phyloP scores from a whole-genome alignment of 352 stramenopile genomes.

The Phytopythium sindhum region DNA sequence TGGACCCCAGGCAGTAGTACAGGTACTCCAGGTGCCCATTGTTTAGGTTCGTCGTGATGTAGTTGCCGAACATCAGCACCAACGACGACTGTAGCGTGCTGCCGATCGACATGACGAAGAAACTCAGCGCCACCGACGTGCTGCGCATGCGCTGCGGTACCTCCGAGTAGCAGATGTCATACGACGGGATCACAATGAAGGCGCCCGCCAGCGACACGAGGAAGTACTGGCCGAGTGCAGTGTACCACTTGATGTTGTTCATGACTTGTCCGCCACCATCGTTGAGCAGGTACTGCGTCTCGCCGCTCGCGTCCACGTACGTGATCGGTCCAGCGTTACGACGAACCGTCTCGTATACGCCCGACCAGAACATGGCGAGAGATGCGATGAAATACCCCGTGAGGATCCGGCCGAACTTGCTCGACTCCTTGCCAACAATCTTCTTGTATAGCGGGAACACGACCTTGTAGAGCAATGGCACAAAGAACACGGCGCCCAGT shows the following conservation, averaged over 20 bases:
- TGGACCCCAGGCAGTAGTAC: slow-evolving; percentile 17
- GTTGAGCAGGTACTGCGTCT: slow-evolving; percentile 19
- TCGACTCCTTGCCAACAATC: slow-evolving; percentile 24
- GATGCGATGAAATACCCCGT: slow-evolving; percentile 26
- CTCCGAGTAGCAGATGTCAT: slow-evolving; percentile 27
- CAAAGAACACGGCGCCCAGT: no score
- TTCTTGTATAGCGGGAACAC: no score
- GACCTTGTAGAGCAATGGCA: no score
- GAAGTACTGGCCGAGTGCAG: slow-evolving; percentile 40
- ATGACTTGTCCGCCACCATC: slow-evolving; percentile 20
- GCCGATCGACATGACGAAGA: slow-evolving; percentile 35
- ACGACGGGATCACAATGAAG: slow-evolving; percentile 33
- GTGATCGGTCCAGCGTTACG: slow-evolving; percentile 12
- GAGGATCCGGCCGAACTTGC: slow-evolving; percentile 25
- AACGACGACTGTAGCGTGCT: slow-evolving; percentile 39
- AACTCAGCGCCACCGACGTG: slow-evolving; percentile 21
- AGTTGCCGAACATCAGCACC: slow-evolving; percentile 44
- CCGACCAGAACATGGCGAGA: slow-evolving; percentile 31
- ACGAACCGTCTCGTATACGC: slow-evolving; percentile 22
- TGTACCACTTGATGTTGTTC: slow-evolving; percentile 6
- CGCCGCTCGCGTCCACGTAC: slow-evolving; percentile 11
- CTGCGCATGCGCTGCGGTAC: slow-evolving; percentile 18
- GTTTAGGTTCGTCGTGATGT: slow-evolving; percentile 39
- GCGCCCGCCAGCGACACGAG: slow-evolving; percentile 29
- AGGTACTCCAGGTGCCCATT: slow-evolving; percentile 39